A percentile compares a stretch with the other conserved stretches of the same genome.
These are phyloP conservation scores for Pseudognaphalium luteoalbum DNA, from an alignment of 129 eudicot species.

Conservation along the genomic window DNA sequence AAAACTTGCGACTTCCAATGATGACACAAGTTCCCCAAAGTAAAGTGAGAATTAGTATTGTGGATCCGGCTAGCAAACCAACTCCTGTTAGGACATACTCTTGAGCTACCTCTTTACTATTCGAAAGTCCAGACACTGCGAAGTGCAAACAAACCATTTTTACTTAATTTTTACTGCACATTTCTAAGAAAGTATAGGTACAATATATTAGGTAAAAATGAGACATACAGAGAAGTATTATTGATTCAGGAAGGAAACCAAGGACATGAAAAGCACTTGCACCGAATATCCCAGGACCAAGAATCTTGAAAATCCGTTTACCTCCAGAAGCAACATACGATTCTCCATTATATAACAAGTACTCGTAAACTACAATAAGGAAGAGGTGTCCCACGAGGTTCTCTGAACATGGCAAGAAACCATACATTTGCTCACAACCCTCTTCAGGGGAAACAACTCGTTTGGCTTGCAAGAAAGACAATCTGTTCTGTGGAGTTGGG, in stretches of 20 bases:
- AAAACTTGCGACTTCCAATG: conserved; percentile 42
- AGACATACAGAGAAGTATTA: conserved; percentile 65
- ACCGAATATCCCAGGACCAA: conserved; percentile 88
- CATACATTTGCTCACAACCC: conserved; percentile 70
- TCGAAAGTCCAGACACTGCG: conserved; percentile 63
- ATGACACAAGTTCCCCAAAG: conserved; percentile 84
- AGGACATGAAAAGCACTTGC: conserved; percentile 78
- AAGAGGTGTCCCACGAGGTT: conserved; percentile 60
- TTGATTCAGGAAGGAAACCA: conserved; percentile 71
- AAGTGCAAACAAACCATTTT: conserved; percentile 7
- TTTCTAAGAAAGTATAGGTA: too few species aligned
- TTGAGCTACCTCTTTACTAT: conserved; percentile 52
- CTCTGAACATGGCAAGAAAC: conserved; percentile 75
- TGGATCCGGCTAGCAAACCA: conserved; percentile 75
- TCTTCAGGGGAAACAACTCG: conserved; percentile 30
- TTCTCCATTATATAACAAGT: conserved; percentile 62
- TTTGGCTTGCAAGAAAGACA: conserved; percentile 27
- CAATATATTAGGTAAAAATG: background rate
- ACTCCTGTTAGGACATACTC: conserved; percentile 69
- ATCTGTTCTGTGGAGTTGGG: background rate
- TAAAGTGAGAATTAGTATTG: conserved; percentile 64
- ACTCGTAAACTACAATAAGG: conserved; percentile 70
- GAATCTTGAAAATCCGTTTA: conserved; percentile 64
- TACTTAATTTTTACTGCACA: background rate
- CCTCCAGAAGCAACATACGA: conserved; percentile 68